A percentile compares a stretch with the other conserved stretches of the same genome.
phyloP scores from a whole-genome alignment of 257 asterid genomes.

The Mentha longifolia region DNA sequence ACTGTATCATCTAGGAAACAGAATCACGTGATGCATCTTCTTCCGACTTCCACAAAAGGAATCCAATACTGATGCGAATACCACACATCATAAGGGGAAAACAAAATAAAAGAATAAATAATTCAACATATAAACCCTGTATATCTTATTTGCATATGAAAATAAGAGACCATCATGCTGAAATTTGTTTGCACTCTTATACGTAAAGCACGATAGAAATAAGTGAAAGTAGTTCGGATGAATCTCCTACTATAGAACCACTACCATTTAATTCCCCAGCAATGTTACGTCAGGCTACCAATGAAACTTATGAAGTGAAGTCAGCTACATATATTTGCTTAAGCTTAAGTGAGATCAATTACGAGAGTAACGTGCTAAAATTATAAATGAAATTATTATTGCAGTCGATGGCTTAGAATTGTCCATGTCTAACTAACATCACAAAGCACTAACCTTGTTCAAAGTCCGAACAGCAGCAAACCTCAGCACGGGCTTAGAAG shows the following conservation, averaged over 20 bases:
- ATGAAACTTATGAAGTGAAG: background rate
- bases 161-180: slow-evolving; percentile 15
- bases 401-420: background rate
- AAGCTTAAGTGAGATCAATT: background rate
- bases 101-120: background rate
- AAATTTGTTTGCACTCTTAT: background rate
- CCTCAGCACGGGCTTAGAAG: slow-evolving; percentile 91
- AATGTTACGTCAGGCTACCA: background rate
- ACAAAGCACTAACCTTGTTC: slow-evolving; percentile 67
- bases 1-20: background rate
- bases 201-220: background rate
- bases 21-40: slow-evolving; percentile 10
- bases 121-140: background rate
- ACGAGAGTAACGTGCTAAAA: background rate
- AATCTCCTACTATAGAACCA: background rate
- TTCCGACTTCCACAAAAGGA: slow-evolving; percentile 14
- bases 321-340: background rate
- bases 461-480: slow-evolving; percentile 97
- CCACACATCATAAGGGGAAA: slow-evolving; percentile 4
- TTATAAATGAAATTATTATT: background rate
- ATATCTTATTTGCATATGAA: background rate
- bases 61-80: background rate
- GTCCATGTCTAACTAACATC: slow-evolving; percentile 17
- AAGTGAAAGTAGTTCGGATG: background rate
- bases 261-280: slow-evolving; percentile 8